Percentiles rank a stretch among this genome's conserved stretches.
Conservation (phyloP, 129 eudicot species). For the Flaveria robusta region DNA sequence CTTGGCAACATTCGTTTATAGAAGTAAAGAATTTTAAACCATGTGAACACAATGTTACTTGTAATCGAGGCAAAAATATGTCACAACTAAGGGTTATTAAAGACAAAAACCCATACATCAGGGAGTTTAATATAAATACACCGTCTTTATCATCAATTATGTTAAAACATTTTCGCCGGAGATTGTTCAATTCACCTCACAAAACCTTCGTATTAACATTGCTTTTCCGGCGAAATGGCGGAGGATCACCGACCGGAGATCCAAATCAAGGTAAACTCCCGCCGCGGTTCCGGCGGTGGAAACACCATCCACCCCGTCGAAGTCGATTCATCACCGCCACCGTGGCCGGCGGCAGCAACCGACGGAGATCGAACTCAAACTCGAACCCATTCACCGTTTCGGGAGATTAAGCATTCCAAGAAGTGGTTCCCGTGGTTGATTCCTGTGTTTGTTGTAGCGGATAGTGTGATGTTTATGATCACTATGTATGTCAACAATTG, state of each 20-base stretch:
- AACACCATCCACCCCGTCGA: constrained; percentile 62
- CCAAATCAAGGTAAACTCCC: constrained; percentile 45
- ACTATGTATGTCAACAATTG: constrained; percentile 88
- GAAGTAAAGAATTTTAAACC: not conserved
- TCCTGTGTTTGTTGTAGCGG: constrained; percentile 61
- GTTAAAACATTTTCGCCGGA: not conserved
- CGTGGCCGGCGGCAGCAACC: constrained; percentile 15
- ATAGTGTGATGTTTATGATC: constrained; percentile 54
- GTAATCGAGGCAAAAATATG: not conserved
- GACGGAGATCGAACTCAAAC: not conserved
- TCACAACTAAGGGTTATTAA: not conserved
- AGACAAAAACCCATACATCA: constrained; percentile 2
- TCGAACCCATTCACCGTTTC: constrained; percentile 40
- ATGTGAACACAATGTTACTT: not conserved
- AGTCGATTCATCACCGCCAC: constrained; percentile 37
- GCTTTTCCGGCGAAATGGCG: constrained; percentile 43
- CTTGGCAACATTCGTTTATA: not conserved
- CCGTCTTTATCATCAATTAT: not conserved
- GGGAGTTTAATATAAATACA: not conserved
- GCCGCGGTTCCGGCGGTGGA: constrained; percentile 42
- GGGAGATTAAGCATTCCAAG: constrained; percentile 64
- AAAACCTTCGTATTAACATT: not conserved
- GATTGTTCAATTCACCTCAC: constrained; percentile 4
- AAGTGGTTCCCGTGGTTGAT: constrained; percentile 83
- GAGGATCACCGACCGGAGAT: constrained; percentile 38